Conservation (phyloP, 2,329 filamentous ascomycete species). For the Stagonosporopsis cucurbitacearum region DNA sequence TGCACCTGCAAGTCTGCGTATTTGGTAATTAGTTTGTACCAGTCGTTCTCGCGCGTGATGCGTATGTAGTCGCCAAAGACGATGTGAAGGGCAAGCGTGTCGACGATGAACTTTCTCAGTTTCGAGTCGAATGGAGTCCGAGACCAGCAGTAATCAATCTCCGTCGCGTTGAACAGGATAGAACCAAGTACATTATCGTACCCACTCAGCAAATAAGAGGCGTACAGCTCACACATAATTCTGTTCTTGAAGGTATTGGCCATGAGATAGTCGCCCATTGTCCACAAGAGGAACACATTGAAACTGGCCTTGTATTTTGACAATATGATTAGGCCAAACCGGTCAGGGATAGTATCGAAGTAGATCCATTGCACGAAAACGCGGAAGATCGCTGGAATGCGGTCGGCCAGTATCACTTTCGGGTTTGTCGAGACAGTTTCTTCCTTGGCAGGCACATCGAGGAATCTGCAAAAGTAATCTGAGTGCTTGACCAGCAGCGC, state of each 20-base stretch:
- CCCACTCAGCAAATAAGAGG: not conserved
- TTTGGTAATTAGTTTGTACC: not conserved
- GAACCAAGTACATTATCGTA: not conserved
- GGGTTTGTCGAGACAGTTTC: not conserved
- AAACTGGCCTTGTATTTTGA: not conserved
- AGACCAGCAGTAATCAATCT: conserved; percentile 1
- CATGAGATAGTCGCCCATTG: conserved; percentile 1
- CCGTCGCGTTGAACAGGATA: not conserved
- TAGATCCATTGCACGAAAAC: conserved; percentile 12
- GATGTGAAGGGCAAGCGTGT: not conserved
- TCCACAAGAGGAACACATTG: conserved; percentile 2
- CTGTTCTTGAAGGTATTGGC: conserved; percentile 5
- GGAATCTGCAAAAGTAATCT: not conserved
- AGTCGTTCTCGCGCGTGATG: not conserved
- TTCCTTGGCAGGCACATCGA: too few relatives aligned
- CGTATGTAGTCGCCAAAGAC: not conserved
- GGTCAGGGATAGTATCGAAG: not conserved
- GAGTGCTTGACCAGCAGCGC: conserved; percentile 5
- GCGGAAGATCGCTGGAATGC: not conserved
- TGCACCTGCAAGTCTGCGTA: conserved; percentile 1
- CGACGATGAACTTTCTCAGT: not conserved
- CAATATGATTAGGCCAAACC: not conserved
- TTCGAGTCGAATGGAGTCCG: not conserved
- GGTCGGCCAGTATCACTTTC: not conserved
- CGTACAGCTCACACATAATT: not conserved